Conservation (phyloP, 176 grass and related monocot genomes). For the Zoysia japonica region DNA sequence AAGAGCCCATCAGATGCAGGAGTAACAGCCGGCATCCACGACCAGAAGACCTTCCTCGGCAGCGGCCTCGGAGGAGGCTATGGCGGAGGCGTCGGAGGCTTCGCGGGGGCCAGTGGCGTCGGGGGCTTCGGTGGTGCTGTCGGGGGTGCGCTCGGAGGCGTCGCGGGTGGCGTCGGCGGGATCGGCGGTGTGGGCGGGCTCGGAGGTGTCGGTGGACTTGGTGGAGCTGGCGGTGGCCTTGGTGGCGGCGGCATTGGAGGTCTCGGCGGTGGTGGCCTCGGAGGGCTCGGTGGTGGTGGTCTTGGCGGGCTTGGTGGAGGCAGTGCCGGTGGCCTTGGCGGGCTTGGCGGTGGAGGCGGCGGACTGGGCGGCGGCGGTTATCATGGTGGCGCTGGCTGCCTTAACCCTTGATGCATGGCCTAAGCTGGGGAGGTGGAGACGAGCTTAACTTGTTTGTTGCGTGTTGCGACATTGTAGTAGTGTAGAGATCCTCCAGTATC, state of each 20-base stretch:
- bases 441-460: too few relatives aligned
- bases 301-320: not conserved
- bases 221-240: constrained; percentile 1
- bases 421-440: not conserved
- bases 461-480: too few relatives aligned
- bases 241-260: not conserved
- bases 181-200: not conserved
- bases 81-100: constrained; percentile 16
- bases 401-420: constrained; percentile 1
- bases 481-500: too few relatives aligned
- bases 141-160: constrained; percentile 20
- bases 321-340: not conserved
- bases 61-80: constrained; percentile 13
- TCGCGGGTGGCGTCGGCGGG: not conserved
- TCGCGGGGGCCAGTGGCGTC: constrained; percentile 20
- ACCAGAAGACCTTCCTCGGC: constrained; percentile 33
- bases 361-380: not conserved
- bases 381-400: not conserved
- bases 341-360: not conserved
- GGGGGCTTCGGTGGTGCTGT: not conserved
- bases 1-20: not conserved
- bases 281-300: not conserved
- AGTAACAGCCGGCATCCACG: not conserved
- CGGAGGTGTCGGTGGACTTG: not conserved
- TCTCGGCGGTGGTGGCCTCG: not conserved